These are phyloP conservation scores for Sinapis alba DNA, from an alignment of 441 rosid genomes.

Conservation along the genomic window DNA sequence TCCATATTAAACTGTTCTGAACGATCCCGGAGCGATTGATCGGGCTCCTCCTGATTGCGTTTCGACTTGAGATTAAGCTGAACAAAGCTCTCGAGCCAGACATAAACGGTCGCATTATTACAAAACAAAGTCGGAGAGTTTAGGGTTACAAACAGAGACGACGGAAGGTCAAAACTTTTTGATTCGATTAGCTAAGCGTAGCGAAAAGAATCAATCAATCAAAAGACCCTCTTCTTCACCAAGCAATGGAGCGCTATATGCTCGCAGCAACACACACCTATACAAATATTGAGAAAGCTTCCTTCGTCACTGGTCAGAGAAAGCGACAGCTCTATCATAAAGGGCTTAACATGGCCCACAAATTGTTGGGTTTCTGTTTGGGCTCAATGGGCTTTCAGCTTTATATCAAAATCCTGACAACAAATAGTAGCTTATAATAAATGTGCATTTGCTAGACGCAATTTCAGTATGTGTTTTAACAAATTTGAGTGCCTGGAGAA, in stretches of 20 bases:
- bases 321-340: not conserved
- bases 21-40: conserved; percentile 16
- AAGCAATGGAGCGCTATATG: conserved; percentile 11
- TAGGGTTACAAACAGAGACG: conserved; percentile 6
- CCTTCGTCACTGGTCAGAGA: conserved; percentile 10
- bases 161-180: not conserved
- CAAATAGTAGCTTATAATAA: no score
- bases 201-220: conserved; percentile 10
- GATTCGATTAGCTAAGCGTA: not conserved
- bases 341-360: not conserved
- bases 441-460: not conserved
- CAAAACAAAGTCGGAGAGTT: conserved; percentile 1
- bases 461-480: not conserved
- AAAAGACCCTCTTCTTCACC: conserved; percentile 24
- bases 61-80: conserved; percentile 46
- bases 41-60: conserved; percentile 39
- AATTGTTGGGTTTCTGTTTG: not conserved
- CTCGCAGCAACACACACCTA: conserved; percentile 24
- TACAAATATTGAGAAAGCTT: conserved; percentile 1
- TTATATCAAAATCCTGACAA: no score
- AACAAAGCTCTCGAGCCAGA: conserved; percentile 51
- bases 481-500: not conserved
- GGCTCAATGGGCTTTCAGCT: conserved; percentile 18
- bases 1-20: conserved; percentile 1
- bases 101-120: conserved; percentile 65